These are phyloP conservation scores for Pythium periplocum DNA, from an alignment of 352 stramenopile genomes.

Conservation along the genomic window DNA sequence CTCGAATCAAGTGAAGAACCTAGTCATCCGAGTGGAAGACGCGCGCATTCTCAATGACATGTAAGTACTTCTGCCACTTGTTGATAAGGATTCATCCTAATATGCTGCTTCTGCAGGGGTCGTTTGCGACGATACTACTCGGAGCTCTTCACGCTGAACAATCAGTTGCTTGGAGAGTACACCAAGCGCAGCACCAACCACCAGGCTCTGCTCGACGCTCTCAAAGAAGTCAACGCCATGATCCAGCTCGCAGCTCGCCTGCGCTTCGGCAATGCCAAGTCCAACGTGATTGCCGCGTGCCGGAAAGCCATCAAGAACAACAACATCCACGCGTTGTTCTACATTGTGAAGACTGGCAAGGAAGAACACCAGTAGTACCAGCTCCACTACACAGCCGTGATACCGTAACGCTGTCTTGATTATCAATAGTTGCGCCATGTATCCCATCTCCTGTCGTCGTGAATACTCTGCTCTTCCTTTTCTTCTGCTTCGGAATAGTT, in stretches of 20 bases:
- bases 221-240: conserved; percentile 92
- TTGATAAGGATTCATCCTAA: not conserved
- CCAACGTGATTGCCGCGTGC: conserved; percentile 74
- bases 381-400: too few relatives aligned
- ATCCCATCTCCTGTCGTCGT: not conserved
- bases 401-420: too few relatives aligned
- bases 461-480: too few relatives aligned
- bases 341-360: conserved; percentile 82
- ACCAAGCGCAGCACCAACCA: conserved; percentile 91
- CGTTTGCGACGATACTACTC: conserved; percentile 86
- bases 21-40: conserved; percentile 90
- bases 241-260: conserved; percentile 88
- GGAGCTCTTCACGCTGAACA: conserved; percentile 90
- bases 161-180: conserved; percentile 89
- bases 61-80: conserved; percentile 28
- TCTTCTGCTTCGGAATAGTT: too few relatives aligned
- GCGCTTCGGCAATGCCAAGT: conserved; percentile 82
- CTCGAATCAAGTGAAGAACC: conserved; percentile 88
- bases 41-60: conserved; percentile 91
- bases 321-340: conserved; percentile 83
- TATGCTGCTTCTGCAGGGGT: conserved; percentile 21
- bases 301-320: conserved; percentile 89
- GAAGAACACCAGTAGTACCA: conserved; percentile 60
- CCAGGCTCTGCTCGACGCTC: conserved; percentile 78
- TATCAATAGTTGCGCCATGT: not conserved